Evolutionary conservation across 108 stramenopile genomes (phyloP), one percentile per base, ranked within the genome.

Genomic region (Pseudonitzschia pungens): DNA sequence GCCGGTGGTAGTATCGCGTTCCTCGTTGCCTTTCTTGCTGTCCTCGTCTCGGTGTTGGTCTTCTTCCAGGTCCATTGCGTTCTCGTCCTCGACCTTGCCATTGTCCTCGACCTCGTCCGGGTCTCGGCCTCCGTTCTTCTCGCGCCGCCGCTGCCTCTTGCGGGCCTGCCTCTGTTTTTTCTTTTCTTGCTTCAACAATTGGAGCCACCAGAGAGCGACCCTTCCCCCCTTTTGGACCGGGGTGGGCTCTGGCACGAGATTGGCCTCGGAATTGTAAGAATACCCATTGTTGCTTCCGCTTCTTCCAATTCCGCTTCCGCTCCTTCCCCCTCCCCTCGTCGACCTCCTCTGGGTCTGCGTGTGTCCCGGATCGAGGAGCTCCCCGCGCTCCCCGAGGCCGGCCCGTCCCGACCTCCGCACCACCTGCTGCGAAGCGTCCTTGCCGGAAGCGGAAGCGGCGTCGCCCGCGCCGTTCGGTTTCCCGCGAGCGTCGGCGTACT

Each of bases 201-300:
- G 32, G 9, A 83, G 53, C 59, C 62, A 73, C 69, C 74, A 83
- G 54, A 83, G 59, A 26, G 82, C 82, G 12, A 79, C 66, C n/a
- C 77, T 51, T 54, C 82, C 82, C 27, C 82, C 82, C 41, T 54
- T 69, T 73, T 76, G 77, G 22, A 74, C 73, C 24, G 70, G 69
- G 12, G 41, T 68, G 5, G 82, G 82, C n/a, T 45, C 40, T 11
- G 60, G 33, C 14, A 33, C 0, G 1, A 14, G 0, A 12, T 12
- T 6, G n/a, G 32, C 14, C 15, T 40, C 60, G 40, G 60, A 10
- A 36, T 40, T 4, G n/a, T 7, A 10, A 16, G n/a, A n/a, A n/a
- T n/a, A n/a, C n/a, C n/a, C n/a, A n/a, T n/a, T n/a, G 59, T 26
- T 10, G 15, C 59, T 18, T 9, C 52, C 52, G 16, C 52, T 5